Evolutionary conservation across 2,329 filamentous ascomycete genomes (phyloP).

Genomic region (Fusarium odoratissimum): DNA sequence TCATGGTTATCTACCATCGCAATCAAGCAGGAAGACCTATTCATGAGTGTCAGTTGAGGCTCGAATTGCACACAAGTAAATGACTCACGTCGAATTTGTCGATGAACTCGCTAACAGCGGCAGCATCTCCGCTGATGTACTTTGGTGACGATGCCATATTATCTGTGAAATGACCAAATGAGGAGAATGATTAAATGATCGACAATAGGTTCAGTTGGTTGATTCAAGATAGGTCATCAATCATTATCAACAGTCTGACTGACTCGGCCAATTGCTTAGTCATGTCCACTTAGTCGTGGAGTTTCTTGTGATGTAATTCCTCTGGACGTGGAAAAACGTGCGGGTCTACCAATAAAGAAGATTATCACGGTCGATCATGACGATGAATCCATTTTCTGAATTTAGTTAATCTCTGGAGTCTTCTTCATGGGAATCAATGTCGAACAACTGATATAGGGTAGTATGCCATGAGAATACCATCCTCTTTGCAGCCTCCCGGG

Average conservation of each 20-base stretch:
- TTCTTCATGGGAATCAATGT: background rate
- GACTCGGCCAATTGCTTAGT: slow-evolving; percentile 31
- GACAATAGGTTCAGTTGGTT: slow-evolving; percentile 4
- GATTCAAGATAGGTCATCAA: background rate
- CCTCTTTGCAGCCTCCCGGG: background rate
- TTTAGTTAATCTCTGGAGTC: no score
- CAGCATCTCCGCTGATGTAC: slow-evolving; percentile 82
- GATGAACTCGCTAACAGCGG: slow-evolving; percentile 84
- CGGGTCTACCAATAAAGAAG: background rate
- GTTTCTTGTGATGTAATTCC: background rate
- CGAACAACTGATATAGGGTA: slow-evolving; percentile 11
- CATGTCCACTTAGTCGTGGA: background rate
- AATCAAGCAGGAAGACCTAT: slow-evolving; percentile 94
- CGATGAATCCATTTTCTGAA: background rate
- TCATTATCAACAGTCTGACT: background rate
- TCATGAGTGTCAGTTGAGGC: slow-evolving; percentile 1
- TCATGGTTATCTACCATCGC: slow-evolving; percentile 78
- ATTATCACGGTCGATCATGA: background rate
- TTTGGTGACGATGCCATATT: slow-evolving; percentile 55
- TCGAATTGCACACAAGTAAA: slow-evolving; percentile 25
- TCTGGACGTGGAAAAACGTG: background rate
- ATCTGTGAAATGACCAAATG: background rate
- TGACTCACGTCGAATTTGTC: slow-evolving; percentile 88
- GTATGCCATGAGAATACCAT: background rate
- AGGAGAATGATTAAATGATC: background rate